A percentile compares a stretch with the other conserved stretches of the same genome.
Conservation (phyloP, 192 early-diverging fungal species). For the Linnemannia hyalina region DNA sequence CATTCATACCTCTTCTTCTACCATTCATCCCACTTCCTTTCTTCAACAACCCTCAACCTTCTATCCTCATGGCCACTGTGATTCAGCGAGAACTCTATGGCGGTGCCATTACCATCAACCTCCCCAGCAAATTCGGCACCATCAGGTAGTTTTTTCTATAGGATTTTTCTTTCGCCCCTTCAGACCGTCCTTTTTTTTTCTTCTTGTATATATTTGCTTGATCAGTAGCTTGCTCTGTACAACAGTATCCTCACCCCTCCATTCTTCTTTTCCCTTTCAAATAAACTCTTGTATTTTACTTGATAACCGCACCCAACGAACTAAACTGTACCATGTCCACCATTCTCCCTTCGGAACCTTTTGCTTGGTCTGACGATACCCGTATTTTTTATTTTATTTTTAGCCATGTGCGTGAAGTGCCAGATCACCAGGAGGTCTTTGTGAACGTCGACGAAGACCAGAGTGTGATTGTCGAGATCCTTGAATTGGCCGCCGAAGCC, state of each 20-base stretch:
- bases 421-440: slow-evolving; percentile 95
- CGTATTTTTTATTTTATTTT: slow-evolving; percentile 35
- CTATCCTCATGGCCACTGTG: slow-evolving; percentile 26
- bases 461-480: slow-evolving; percentile 90
- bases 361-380: too few species aligned
- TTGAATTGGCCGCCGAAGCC: slow-evolving; percentile 73
- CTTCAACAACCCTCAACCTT: neutral
- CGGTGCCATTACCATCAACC: slow-evolving; percentile 72
- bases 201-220: neutral
- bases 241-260: neutral
- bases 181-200: neutral
- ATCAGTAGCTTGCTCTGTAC: too few species aligned
- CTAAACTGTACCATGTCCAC: neutral
- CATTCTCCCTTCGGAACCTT: neutral
- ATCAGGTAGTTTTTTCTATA: slow-evolving; percentile 58
- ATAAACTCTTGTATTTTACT: neutral
- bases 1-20: neutral
- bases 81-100: slow-evolving; percentile 71
- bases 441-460: slow-evolving; percentile 75
- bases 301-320: too few species aligned
- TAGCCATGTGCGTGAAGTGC: slow-evolving; percentile 85
- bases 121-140: slow-evolving; percentile 72
- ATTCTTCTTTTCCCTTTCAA: neutral
- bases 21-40: neutral
- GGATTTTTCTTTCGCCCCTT: slow-evolving; percentile 15